These are phyloP conservation scores for Silene noctiflora DNA, from an alignment of 179 eudicot species.

Conservation along the genomic window DNA sequence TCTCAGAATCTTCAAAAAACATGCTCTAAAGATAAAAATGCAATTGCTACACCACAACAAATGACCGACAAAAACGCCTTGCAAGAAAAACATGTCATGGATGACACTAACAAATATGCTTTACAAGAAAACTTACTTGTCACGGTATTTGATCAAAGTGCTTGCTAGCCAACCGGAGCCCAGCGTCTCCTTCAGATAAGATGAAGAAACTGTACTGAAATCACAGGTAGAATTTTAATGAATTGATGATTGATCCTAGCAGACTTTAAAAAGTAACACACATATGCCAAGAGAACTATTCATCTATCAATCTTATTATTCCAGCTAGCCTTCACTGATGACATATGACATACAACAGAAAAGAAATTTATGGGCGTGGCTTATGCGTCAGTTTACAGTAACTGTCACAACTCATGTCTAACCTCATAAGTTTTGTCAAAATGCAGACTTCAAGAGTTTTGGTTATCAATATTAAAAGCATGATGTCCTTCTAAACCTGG, in stretches of 20 bases:
- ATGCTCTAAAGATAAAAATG: not conserved
- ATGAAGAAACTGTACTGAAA: conserved; percentile 89
- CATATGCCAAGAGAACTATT: not conserved
- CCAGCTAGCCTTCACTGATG: not conserved
- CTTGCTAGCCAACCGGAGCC: conserved; percentile 85
- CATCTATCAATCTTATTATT: conserved; percentile 11
- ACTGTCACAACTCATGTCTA: not conserved
- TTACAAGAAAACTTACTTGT: conserved; percentile 51
- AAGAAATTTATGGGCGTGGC: not conserved
- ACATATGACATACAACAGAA: not conserved
- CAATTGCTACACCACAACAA: not conserved
- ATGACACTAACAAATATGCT: not conserved
- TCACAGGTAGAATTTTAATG: conserved; percentile 17
- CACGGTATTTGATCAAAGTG: conserved; percentile 56
- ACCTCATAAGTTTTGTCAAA: not conserved
- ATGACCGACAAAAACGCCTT: not conserved
- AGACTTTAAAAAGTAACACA: not conserved
- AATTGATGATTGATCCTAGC: not conserved
- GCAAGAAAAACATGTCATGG: too few species aligned
- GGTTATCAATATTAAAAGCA: not conserved
- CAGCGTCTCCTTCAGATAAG: conserved; percentile 79
- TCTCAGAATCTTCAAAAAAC: not conserved
- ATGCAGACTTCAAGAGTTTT: conserved; percentile 1
- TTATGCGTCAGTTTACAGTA: not conserved
- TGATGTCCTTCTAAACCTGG: not conserved